These are phyloP conservation scores for Chalciporus piperatoides DNA, from an alignment of 1,284 basidiomycete genomes.

Conservation along the genomic window DNA sequence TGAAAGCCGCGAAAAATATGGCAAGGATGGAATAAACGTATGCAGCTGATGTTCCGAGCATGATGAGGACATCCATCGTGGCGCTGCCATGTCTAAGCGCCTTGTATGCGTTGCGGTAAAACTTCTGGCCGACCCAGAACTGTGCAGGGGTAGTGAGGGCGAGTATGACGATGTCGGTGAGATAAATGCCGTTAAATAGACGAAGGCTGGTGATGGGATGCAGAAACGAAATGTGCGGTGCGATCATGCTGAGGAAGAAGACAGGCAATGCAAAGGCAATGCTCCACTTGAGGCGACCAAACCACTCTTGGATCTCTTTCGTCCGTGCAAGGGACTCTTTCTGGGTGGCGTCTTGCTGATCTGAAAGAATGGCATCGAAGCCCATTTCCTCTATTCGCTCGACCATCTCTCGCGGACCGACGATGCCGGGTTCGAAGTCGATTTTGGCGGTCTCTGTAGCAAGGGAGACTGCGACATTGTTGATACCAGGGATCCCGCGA, in stretches of 20 bases:
- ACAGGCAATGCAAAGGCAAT: conserved; percentile 86
- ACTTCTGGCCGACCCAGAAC: conserved; percentile 85
- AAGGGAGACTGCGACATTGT: conserved; percentile 67
- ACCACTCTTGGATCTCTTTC: conserved; percentile 92
- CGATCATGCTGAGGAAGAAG: conserved; percentile 89
- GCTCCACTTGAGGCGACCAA: conserved; percentile 74
- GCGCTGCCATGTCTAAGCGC: conserved; percentile 85
- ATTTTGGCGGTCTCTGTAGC: conserved; percentile 73
- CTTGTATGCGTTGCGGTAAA: conserved; percentile 90
- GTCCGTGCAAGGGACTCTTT: conserved; percentile 86
- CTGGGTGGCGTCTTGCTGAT: conserved; percentile 83
- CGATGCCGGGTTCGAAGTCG: conserved; percentile 70
- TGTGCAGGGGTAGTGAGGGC: conserved; percentile 90
- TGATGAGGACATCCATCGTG: conserved; percentile 97
- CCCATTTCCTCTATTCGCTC: conserved; percentile 86
- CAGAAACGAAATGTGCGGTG: conserved; percentile 68
- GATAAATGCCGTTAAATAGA: conserved; percentile 66
- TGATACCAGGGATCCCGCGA: conserved; percentile 70
- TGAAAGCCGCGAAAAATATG: conserved; percentile 69
- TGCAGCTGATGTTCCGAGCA: conserved; percentile 92
- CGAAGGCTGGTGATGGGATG: conserved; percentile 45
- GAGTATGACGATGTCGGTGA: conserved; percentile 82
- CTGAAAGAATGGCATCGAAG: conserved; percentile 86
- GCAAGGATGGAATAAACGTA: conserved; percentile 84
- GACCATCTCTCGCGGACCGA: conserved; percentile 82